Base-by-base conservation (phyloP, 2,329 filamentous ascomycete genomes). In the Colletotrichum chlorophyti region DNA sequence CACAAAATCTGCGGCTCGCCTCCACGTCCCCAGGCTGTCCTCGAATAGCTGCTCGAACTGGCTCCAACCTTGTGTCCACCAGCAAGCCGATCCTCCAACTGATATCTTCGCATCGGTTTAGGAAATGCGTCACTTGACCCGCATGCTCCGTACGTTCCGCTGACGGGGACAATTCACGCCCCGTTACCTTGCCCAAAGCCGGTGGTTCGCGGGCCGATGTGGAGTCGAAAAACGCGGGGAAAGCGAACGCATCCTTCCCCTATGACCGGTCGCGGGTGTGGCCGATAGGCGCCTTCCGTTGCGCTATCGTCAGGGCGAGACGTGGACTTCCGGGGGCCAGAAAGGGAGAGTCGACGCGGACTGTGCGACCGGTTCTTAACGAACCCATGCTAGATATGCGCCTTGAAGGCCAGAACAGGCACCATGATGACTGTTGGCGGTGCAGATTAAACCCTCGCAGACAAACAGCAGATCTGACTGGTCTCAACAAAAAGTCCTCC, bases 401-500 rank as follows among this genome's bases (percentile, higher is more conserved):
- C 43, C 23, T 43, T 27, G 23, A 34, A 43, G 26, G 35, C 27
- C 26, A 23, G 38, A 23, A 38, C 43, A 46, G 43, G 19, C n/a
- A 45, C 19, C 17, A 46, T 32, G 51, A 34, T 38, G 57, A n/a
- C n/a, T n/a, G 45, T 21, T 43, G 43, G 37, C 21, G 38, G 49
- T 31, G 55, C 55, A 10, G n/a, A n/a, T n/a, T n/a, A n/a, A n/a
- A 35, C 21, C 9, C 27, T 43, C 34, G 31, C 42, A 24, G 51
- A 21, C 43, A 43, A n/a, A 37, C 23, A 17, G 31, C 43, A 27
- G 21, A 37, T 29, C 32, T 50, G 14, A 57, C 37, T 60, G 52
- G 57, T 29, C 57, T 60, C 57, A 57, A 50, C 57, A 60, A 49
- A 60, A 60, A 43, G 45, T 17, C 45, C 32, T 26, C 51, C 53